Percentiles rank a stretch among this genome's conserved stretches.
phyloP scores from a whole-genome alignment of 306 rosid genomes.

The Comarum palustre region DNA sequence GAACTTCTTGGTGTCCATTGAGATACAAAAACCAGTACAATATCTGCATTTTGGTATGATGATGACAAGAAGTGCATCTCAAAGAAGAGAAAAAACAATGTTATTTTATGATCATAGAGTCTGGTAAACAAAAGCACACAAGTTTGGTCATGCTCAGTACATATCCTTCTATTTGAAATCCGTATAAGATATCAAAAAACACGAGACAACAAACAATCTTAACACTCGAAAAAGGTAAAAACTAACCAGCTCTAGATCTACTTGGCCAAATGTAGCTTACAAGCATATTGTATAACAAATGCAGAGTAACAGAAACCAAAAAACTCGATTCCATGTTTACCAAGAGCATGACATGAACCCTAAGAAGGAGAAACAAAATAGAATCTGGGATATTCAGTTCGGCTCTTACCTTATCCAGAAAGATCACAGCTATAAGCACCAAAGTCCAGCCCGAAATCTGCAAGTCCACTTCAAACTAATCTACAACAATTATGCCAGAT shows the following conservation, averaged over 20 bases:
- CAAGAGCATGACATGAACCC: neutral
- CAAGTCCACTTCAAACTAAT: neutral
- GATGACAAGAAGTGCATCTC: slow-evolving; percentile 98
- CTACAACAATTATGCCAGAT: neutral
- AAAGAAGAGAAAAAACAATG: slow-evolving; percentile 94
- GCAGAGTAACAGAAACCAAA: neutral
- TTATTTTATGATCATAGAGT: slow-evolving; percentile 54
- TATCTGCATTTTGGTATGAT: slow-evolving; percentile 74
- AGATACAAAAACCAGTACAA: slow-evolving; percentile 57
- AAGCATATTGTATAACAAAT: neutral
- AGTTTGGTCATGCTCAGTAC: neutral
- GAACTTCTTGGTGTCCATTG: slow-evolving; percentile 83
- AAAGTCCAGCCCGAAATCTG: slow-evolving; percentile 31
- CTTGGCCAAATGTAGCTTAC: too few relatives aligned
- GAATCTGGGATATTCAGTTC: slow-evolving; percentile 9
- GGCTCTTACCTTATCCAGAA: slow-evolving; percentile 58
- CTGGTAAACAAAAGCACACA: neutral
- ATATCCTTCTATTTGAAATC: too few relatives aligned
- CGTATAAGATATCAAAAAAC: neutral
- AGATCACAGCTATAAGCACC: slow-evolving; percentile 14
- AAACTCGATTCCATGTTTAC: neutral
- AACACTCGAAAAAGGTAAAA: neutral
- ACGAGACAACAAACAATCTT: neutral
- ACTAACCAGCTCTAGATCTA: neutral
- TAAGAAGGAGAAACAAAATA: neutral